Evolutionary conservation across 306 rosid genomes (phyloP), one percentile per base, ranked within the genome.

Genomic region (Lupinus albus): DNA sequence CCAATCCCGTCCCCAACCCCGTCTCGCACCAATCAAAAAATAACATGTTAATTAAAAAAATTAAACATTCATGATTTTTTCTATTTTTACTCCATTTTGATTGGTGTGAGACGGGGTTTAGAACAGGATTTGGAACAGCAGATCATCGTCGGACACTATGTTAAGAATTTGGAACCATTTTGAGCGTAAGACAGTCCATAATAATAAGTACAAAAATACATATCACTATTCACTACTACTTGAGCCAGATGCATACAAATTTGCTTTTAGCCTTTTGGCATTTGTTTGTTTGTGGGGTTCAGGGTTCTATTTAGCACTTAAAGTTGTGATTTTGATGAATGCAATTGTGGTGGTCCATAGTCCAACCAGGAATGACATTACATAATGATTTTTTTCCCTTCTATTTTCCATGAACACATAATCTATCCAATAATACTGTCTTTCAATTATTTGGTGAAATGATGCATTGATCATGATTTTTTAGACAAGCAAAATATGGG

Each of bases 241-340:
- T 61, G 17, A 12, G 1, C 35, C 1, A 63, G 12, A 28, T 44
- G 49, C 48, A 53, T 30, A 28, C 64, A 63, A 44, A 42, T 9
- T 63, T 56, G 30, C 16, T 7, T 42, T 49, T 30, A 41, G 53
- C 17, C 16, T 62, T 4, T 63, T 39, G 18, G 28, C n/a, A 17
- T 28, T 62, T 73, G 78, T 42, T 52, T 53, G 17, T 48, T 53
- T 14, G 11, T 16, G 58, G 15, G 7, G 48, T 3, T 54, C 21
- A 15, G 14, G 32, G 64, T 73, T 64, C 71, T 64, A 18, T 44
- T 52, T 62, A 2, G 48, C 64, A 58, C 25, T 38, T 11, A 7
- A 35, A 45, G 36, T 46, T 58, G 67, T 16, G 39, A 47, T 59
- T 52, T 18, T 11, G 11, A 44, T 56, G 66, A 61, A 18, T 20